Evolutionary conservation across 2,329 filamentous ascomycete genomes (phyloP), one percentile per base, ranked within the genome.

Genomic region (Stylonectria norvegica): DNA sequence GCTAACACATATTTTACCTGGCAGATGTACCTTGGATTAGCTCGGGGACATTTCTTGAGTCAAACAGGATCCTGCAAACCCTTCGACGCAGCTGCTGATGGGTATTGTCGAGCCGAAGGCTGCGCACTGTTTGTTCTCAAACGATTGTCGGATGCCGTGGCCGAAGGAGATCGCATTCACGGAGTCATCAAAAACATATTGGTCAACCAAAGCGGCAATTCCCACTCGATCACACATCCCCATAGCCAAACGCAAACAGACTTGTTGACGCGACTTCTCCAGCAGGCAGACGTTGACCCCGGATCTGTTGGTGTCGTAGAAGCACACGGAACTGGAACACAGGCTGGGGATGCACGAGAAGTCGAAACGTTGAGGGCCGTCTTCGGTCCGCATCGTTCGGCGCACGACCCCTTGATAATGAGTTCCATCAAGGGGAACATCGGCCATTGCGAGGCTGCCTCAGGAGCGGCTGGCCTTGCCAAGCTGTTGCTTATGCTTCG

Each of bases 61-160:
- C 34, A 22, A 4, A 59, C 58, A 0, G 64, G 64, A 0, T 45
- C 55, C 20, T 64, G 57, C 34, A 62, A 61, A 40, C 49, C 64
- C 0, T 67, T 64, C 29, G 61, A 64, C 18, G 48, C 55, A 1
- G 45, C 50, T 2, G 73, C 67, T 2, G 66, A 74, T 42, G 77
- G 76, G 0, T 80, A 78, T 43, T 75, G 68, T 9, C 62, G 75
- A 3, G 75, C 66, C 0, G 76, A 81, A 34, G 76, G 69, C 0
- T 52, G 66, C 3, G 70, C 52, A 0, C 48, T 60, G 0, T 49
- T 80, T 0, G 50, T 76, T 2, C 44, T 80, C 0, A 79, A 79
- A 58, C 63, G 53, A 4, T 55, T 78, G 0, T 58, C 63, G 1
- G 57, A 65, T 28, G 76, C 77, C 0, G 22, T 78, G 0, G 50